These are phyloP conservation scores for Pulveroboletus frians DNA, from an alignment of 768 basidiomycete genomes.

Conservation along the genomic window DNA sequence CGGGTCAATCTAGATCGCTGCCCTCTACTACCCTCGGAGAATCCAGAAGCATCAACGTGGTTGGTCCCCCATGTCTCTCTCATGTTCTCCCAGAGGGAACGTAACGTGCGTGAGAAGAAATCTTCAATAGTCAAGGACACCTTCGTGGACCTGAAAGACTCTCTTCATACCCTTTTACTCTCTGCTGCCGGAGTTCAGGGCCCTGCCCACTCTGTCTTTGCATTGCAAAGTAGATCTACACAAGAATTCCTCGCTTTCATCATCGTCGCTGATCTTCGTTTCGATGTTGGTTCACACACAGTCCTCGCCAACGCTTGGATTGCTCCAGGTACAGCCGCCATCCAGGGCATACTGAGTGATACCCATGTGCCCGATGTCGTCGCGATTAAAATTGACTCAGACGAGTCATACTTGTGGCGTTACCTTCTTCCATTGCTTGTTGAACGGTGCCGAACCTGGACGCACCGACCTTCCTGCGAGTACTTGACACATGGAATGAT, in stretches of 20 bases:
- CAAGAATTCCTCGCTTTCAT: conserved; percentile 35
- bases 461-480: conserved; percentile 44
- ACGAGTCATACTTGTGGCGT: conserved; percentile 39
- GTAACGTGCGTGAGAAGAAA: not conserved
- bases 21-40: conserved; percentile 25
- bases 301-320: conserved; percentile 48
- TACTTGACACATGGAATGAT: conserved; percentile 34
- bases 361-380: conserved; percentile 13
- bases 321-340: conserved; percentile 30
- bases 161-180: conserved; percentile 27
- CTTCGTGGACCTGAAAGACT: conserved; percentile 31
- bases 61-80: conserved; percentile 28
- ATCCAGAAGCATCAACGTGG: conserved; percentile 24
- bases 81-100: conserved; percentile 33
- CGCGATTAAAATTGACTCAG: conserved; percentile 10
- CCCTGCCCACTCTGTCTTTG: conserved; percentile 16
- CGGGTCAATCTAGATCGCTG: conserved; percentile 34
- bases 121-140: conserved; percentile 13
- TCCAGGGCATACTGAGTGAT: not conserved
- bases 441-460: conserved; percentile 53
- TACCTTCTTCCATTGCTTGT: conserved; percentile 45
- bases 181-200: conserved; percentile 22
- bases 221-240: conserved; percentile 13
- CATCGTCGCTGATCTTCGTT: conserved; percentile 41
- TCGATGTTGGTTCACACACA: conserved; percentile 47